Percentiles rank a stretch among this genome's conserved stretches.
Evolutionary conservation across 140 eudicot genomes (phyloP).

Genomic region (Senecio squalidus): DNA sequence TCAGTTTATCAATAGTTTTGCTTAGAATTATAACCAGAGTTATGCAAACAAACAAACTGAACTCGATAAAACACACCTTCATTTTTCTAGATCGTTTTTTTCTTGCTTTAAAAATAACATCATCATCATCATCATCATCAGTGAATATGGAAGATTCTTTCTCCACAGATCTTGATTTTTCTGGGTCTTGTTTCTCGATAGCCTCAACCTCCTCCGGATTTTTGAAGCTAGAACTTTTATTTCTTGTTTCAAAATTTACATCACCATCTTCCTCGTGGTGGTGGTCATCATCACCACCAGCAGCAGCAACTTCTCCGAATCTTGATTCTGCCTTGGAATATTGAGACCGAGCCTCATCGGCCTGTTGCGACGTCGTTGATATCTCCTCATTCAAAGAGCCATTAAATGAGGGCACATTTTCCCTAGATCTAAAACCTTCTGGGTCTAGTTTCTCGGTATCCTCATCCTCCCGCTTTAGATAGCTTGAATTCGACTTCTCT

Average conservation of each 20-base stretch:
- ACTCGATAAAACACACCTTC: conserved; percentile 27
- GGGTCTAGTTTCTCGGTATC: conserved; percentile 13
- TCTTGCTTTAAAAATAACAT: conserved; percentile 13
- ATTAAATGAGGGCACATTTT: conserved; percentile 10
- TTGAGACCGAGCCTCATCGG: conserved; percentile 29
- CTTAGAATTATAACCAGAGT: conserved; percentile 22
- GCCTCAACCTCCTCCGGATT: no score
- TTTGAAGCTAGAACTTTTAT: no score
- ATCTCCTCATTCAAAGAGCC: conserved; percentile 27
- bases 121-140: conserved; percentile 54
- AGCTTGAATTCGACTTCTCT: conserved; percentile 9
- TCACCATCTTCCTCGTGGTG: no score
- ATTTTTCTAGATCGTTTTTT: conserved; percentile 27
- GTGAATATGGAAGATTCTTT: no score
- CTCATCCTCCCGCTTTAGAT: conserved; percentile 14
- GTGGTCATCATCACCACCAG: no score
- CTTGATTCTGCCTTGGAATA: conserved; percentile 67
- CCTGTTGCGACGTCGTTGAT: no score
- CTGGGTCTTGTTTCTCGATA: conserved; percentile 13
- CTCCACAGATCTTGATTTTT: no score
- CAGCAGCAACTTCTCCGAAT: conserved; percentile 43
- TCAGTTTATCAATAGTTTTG: conserved; percentile 15
- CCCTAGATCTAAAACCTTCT: conserved; percentile 20
- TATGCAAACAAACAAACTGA: conserved; percentile 25
- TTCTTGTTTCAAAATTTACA: no score